phyloP scores from a whole-genome alignment of 1,284 basidiomycete species.

The Moniliophthora roreri region DNA sequence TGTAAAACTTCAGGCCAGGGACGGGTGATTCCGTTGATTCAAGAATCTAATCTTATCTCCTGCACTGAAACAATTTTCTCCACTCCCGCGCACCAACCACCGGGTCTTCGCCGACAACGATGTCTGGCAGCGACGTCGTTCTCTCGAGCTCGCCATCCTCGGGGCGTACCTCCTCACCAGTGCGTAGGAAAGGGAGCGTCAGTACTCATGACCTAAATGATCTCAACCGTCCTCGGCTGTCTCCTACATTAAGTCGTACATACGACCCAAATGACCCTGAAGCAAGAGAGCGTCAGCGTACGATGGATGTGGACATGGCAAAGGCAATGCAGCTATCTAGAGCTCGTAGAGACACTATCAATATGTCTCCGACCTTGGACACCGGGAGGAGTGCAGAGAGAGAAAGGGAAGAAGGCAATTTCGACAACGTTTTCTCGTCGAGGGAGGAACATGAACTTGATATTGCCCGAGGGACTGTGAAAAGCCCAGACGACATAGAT shows the following conservation, averaged over 20 bases:
- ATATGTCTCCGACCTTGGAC: constrained; percentile 27
- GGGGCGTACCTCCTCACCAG: constrained; percentile 36
- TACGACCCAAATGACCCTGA: constrained; percentile 70
- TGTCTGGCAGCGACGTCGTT: constrained; percentile 13
- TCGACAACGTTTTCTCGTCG: constrained; percentile 39
- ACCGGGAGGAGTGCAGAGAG: constrained; percentile 26
- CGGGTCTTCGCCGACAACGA: too few relatives aligned
- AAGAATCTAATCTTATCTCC: too few relatives aligned
- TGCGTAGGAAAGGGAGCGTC: constrained; percentile 37
- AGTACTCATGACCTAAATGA: constrained; percentile 46
- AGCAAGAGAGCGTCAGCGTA: constrained; percentile 74
- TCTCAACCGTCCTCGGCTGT: constrained; percentile 47
- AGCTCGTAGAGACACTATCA: constrained; percentile 67
- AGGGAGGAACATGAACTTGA: constrained; percentile 46
- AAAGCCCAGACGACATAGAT: constrained; percentile 21
- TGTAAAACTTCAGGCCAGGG: too few relatives aligned
- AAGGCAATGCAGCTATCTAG: constrained; percentile 66
- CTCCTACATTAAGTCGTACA: constrained; percentile 62
- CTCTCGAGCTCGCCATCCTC: constrained; percentile 45
- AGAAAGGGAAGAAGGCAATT: constrained; percentile 18
- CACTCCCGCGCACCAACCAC: too few relatives aligned
- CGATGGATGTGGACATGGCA: constrained; percentile 85
- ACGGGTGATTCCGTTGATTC: too few relatives aligned
- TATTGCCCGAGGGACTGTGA: constrained; percentile 33
- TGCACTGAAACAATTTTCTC: too few relatives aligned